phyloP scores from a whole-genome alignment of 176 grass and related monocot genomes.

The Cenchrus purpureus region DNA sequence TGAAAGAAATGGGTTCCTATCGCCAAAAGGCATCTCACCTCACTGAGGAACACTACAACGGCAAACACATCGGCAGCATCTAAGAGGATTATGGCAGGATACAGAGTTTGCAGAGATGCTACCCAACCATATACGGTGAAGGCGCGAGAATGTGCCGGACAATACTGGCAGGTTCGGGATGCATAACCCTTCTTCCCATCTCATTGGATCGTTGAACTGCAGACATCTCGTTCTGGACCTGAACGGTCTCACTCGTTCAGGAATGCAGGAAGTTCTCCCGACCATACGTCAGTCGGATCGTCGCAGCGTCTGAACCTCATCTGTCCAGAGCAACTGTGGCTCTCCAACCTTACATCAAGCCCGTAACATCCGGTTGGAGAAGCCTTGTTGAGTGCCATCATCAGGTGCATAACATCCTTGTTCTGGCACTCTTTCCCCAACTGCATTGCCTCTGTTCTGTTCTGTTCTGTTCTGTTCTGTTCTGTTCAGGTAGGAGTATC shows the following conservation, averaged over 20 bases:
- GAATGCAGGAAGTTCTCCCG: constrained; percentile 2
- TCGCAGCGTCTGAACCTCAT: constrained; percentile 21
- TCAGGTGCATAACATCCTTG: constrained; percentile 20
- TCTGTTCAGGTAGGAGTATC: no score
- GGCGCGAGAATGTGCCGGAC: neutral
- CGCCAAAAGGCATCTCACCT: constrained; percentile 15
- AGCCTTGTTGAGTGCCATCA: neutral
- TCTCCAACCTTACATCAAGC: constrained; percentile 19
- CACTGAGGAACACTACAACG: neutral
- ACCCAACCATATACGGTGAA: neutral
- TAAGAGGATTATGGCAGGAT: neutral
- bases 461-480: neutral
- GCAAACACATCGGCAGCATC: neutral
- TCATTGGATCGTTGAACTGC: neutral
- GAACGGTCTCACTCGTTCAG: neutral
- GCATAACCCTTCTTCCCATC: neutral
- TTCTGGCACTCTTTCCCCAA: neutral
- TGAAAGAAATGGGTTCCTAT: constrained; percentile 30
- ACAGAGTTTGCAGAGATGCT: constrained; percentile 26
- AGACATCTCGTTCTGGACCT: neutral
- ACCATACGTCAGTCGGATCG: constrained; percentile 1
- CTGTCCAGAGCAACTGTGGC: neutral
- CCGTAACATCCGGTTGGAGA: constrained; percentile 2
- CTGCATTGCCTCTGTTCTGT: neutral
- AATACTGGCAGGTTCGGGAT: constrained; percentile 40